A percentile compares a stretch with the other conserved stretches of the same genome.
Conservation (phyloP, 2,329 filamentous ascomycete species). For the Emergomyces orientalis region DNA sequence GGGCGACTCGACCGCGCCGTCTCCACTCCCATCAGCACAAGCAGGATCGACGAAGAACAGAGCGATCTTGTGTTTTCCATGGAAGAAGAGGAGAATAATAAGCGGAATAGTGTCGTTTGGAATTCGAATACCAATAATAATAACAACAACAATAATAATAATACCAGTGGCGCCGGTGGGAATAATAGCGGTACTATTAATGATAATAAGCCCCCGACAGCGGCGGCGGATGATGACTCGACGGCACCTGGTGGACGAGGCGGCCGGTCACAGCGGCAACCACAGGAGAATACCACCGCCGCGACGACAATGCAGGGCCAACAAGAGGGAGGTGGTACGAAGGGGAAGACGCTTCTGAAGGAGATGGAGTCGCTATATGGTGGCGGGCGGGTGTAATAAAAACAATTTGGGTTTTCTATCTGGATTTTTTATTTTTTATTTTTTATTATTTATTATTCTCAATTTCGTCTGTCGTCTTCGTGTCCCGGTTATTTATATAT, state of each 20-base stretch:
- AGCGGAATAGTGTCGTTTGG: slow-evolving; percentile 32
- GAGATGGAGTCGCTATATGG: slow-evolving; percentile 14
- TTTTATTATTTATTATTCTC: slow-evolving; percentile 12
- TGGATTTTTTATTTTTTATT: slow-evolving; percentile 11
- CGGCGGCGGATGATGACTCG: slow-evolving; percentile 9
- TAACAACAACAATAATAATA: slow-evolving; percentile 10
- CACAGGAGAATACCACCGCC: not conserved
- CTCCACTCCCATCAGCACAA: slow-evolving; percentile 38
- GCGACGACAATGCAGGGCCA: not conserved
- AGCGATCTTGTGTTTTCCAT: slow-evolving; percentile 42
- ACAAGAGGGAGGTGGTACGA: slow-evolving; percentile 5
- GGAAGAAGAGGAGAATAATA: slow-evolving; percentile 43
- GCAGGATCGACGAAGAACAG: slow-evolving; percentile 42
- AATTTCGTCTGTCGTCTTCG: not conserved
- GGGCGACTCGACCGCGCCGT: slow-evolving; percentile 35
- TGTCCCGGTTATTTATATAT: not conserved
- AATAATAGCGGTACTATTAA: slow-evolving; percentile 20
- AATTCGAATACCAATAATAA: slow-evolving; percentile 15
- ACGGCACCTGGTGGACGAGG: not conserved
- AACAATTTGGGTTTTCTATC: slow-evolving; percentile 7
- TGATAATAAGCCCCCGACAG: slow-evolving; percentile 17
- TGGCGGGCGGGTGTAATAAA: slow-evolving; percentile 1
- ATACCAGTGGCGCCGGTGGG: slow-evolving; percentile 21
- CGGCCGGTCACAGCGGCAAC: not conserved
- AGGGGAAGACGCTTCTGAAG: slow-evolving; percentile 9